A percentile compares a stretch with the other conserved stretches of the same genome.
Evolutionary conservation across 2,329 filamentous ascomycete genomes (phyloP).

Genomic region (Daldinia eschscholtzii): DNA sequence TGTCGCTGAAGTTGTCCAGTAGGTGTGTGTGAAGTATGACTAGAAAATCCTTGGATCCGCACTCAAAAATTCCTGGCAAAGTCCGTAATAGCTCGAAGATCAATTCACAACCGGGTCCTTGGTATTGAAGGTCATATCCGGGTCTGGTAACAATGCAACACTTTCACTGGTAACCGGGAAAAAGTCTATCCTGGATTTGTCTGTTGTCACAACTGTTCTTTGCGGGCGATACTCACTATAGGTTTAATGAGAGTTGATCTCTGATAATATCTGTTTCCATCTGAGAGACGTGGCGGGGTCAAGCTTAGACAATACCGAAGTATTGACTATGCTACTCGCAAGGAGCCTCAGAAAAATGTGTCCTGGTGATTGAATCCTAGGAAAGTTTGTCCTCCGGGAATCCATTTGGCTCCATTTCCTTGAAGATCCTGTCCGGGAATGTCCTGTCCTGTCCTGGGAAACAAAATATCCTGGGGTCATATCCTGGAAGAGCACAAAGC

Average conservation of each 20-base stretch:
- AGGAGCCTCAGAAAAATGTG: conserved; percentile 45
- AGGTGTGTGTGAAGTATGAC: conserved; percentile 18
- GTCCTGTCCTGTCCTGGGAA: conserved; percentile 43
- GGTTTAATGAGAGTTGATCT: conserved; percentile 23
- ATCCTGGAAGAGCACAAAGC: conserved; percentile 36
- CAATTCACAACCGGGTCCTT: conserved; percentile 25
- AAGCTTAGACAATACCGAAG: conserved; percentile 34
- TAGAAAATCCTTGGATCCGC: conserved; percentile 38
- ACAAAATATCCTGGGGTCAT: conserved; percentile 30
- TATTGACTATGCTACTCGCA: conserved; percentile 36
- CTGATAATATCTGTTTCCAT: conserved; percentile 43
- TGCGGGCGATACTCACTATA: conserved; percentile 57
- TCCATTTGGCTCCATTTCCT: conserved; percentile 42
- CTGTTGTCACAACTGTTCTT: conserved; percentile 47
- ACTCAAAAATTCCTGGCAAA: conserved; percentile 32
- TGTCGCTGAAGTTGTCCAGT: conserved; percentile 24
- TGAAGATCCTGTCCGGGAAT: conserved; percentile 42
- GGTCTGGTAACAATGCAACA: conserved; percentile 31
- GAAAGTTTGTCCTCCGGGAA: conserved; percentile 35
- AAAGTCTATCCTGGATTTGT: conserved; percentile 36
- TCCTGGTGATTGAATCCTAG: conserved; percentile 41
- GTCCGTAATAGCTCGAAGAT: conserved; percentile 34
- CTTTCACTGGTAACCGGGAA: conserved; percentile 34
- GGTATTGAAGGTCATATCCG: conserved; percentile 19
- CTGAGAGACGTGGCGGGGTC: conserved; percentile 48